These are phyloP conservation scores for Colletotrichum sp. DNA, from an alignment of 2,329 filamentous ascomycete species.

Conservation along the genomic window DNA sequence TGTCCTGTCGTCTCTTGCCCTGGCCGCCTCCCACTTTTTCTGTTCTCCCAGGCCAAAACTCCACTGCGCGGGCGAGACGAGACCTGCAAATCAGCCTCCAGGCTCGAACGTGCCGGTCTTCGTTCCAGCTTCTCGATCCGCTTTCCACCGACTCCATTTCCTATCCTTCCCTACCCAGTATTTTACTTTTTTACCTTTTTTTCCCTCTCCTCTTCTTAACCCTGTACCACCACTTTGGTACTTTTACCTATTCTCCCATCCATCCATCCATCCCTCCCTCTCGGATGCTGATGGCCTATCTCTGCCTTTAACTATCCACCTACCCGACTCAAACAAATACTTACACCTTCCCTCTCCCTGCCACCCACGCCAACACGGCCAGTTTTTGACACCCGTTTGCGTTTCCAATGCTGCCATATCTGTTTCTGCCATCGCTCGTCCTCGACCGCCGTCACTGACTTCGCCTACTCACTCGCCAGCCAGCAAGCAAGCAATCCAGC, in stretches of 20 bases:
- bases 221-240: not conserved
- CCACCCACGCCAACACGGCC: not conserved
- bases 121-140: constrained; percentile 19
- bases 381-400: constrained; percentile 12
- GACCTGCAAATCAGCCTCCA: constrained; percentile 19
- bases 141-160: constrained; percentile 11
- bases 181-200: constrained; percentile 17
- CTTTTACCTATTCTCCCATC: not conserved
- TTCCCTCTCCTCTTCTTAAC: not conserved
- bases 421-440: constrained; percentile 8
- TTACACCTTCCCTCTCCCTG: not conserved
- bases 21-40: not conserved
- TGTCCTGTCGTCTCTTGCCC: constrained; percentile 15
- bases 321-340: constrained; percentile 8
- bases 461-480: not conserved
- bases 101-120: constrained; percentile 20
- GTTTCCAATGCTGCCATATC: constrained; percentile 17
- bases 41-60: constrained; percentile 13
- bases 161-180: constrained; percentile 9
- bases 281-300: not conserved
- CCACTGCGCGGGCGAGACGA: constrained; percentile 14
- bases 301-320: not conserved
- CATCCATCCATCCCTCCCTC: constrained; percentile 3
- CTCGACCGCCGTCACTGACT: constrained; percentile 14
- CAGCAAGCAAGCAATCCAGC: not conserved